Base-by-base conservation (phyloP, 495 filamentous ascomycete genomes). In the Lichina pygmaea region DNA sequence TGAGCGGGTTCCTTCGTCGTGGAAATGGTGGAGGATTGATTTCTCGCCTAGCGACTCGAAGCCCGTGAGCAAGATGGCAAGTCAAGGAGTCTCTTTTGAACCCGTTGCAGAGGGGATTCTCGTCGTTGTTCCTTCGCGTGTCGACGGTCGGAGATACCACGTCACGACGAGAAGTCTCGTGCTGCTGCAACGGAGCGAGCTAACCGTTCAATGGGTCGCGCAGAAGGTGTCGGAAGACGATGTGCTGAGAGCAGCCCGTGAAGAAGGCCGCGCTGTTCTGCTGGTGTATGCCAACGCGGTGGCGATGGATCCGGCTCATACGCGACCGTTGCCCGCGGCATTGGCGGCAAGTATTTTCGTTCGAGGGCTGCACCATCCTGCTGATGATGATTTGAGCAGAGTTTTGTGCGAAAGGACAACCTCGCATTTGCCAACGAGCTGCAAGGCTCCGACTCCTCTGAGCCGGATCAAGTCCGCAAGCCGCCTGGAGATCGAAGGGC, bases 1-100 rank as follows among this genome's bases (percentile, higher is more conserved):
- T n/a, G 54, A 56, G 45, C 24, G 17, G 33, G 45, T 38, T 16
- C 44, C 41, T 11, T 39, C 13, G 13, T 11, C 36, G 36, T 39
- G 42, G 54, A 62, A 71, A 45, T 72, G 68, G 68, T 72, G 68
- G 68, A 67, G 66, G 13, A 60, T 68, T 48, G 65, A 62, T 46
- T 72, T 64, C 50, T 65, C 66, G 3, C 52, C 56, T 16, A 63
- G 64, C 12, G 66, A 69, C 48, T 60, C 60, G 16, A 66, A 63
- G 49, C 43, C 48, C 34, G 43, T 46, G 16, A 34, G 15, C 34
- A 49, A 49, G 12, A 40, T 15, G 9, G 30, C n/a, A 16, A 48
- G 46, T 33, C 38, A 48, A 17, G 17, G n/a, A 13, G 36, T 40
- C 10, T 45, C 44, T 2, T 37, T 34, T 17, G 30, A 30, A 0